A percentile compares a stretch with the other conserved stretches of the same genome.
Conservation (phyloP, 1,139 yeast genomes). For the Taphrina wiesneri region DNA sequence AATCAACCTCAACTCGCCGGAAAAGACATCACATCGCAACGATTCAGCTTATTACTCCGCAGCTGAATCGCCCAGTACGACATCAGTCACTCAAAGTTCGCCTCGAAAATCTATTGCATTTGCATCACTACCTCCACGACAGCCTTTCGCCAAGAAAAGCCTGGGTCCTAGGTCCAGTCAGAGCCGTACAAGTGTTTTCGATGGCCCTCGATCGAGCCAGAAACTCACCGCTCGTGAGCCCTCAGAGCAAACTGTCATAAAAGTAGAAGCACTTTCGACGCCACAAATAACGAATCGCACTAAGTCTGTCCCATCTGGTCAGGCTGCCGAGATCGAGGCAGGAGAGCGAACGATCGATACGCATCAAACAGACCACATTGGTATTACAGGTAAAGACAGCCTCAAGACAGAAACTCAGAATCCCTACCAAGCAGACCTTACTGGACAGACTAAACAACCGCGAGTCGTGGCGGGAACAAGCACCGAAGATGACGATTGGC, state of each 20-base stretch:
- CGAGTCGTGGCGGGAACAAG: neutral
- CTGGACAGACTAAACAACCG: neutral
- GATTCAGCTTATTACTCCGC: slow-evolving; percentile 19
- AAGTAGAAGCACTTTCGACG: slow-evolving; percentile 7
- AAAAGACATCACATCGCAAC: neutral
- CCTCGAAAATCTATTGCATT: slow-evolving; percentile 27
- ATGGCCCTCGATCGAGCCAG: neutral
- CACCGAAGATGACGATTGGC: slow-evolving; percentile 19
- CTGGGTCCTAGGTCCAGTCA: slow-evolving; percentile 28
- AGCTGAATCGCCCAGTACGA: neutral
- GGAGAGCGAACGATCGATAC: neutral
- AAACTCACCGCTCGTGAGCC: neutral
- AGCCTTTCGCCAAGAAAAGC: slow-evolving; percentile 33
- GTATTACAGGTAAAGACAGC: neutral
- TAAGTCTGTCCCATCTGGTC: neutral
- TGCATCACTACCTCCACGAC: slow-evolving; percentile 31
- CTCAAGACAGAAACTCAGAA: neutral
- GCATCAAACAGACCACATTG: neutral
- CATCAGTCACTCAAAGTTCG: neutral
- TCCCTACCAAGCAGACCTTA: neutral
- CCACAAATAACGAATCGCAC: neutral
- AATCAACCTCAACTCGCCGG: slow-evolving; percentile 20
- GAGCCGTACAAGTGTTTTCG: slow-evolving; percentile 5
- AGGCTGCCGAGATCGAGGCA: neutral
- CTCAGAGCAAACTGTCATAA: neutral